These are phyloP conservation scores for Priceomyces fermenticarens DNA, from an alignment of 805 yeast species.

Conservation along the genomic window DNA sequence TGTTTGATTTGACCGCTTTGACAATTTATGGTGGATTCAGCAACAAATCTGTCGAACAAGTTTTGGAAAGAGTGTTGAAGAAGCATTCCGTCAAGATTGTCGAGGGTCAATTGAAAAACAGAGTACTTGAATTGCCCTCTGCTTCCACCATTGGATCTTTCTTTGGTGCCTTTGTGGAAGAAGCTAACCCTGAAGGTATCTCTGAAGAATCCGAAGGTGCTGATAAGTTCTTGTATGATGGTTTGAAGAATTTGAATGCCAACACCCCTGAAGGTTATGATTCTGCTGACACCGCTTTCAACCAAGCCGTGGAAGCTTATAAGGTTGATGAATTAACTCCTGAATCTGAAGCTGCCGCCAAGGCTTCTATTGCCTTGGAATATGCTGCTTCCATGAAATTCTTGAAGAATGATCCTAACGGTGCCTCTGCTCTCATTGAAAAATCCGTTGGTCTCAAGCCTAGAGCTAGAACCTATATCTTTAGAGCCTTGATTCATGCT, in stretches of 20 bases:
- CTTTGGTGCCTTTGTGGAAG: conserved; percentile 77
- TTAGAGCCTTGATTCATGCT: conserved; percentile 78
- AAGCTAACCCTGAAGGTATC: conserved; percentile 47
- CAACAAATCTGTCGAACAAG: conserved; percentile 71
- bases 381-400: conserved; percentile 80
- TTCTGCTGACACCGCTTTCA: conserved; percentile 55
- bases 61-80: conserved; percentile 83
- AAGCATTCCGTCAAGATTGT: conserved; percentile 74
- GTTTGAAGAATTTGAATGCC: conserved; percentile 50
- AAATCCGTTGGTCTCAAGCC: conserved; percentile 66
- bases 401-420: conserved; percentile 67
- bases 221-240: conserved; percentile 63
- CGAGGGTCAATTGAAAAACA: conserved; percentile 52
- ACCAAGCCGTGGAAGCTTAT: conserved; percentile 56
- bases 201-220: conserved; percentile 55
- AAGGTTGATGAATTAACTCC: conserved; percentile 28
- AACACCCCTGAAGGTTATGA: conserved; percentile 60
- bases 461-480: conserved; percentile 77
- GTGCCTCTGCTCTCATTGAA: conserved; percentile 62
- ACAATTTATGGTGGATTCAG: conserved; percentile 82
- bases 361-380: conserved; percentile 72
- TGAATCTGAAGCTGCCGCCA: conserved; percentile 36
- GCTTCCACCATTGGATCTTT: conserved; percentile 81
- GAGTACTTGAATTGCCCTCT: conserved; percentile 66
- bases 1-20: conserved; percentile 87